phyloP scores from a whole-genome alignment of 2,329 filamentous ascomycete genomes.

The Trichophyton rubrum region DNA sequence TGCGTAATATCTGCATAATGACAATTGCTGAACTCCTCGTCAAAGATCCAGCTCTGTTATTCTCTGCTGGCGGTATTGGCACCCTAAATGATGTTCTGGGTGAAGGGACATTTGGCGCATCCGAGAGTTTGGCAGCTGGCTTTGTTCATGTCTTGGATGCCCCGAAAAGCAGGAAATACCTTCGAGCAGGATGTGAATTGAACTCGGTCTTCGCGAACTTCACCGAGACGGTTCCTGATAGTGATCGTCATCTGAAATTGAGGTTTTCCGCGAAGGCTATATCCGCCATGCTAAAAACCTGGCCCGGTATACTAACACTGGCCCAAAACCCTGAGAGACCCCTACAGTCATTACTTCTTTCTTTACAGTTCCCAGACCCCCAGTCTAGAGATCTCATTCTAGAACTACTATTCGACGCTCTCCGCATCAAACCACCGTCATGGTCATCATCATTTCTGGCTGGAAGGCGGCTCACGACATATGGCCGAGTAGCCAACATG shows the following conservation, averaged over 20 bases:
- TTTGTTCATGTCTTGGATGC: conserved; percentile 83
- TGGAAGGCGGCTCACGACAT: conserved; percentile 82
- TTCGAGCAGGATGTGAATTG: conserved; percentile 80
- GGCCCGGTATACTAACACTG: conserved; percentile 80
- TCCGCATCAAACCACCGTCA: conserved; percentile 83
- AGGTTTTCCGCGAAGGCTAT: conserved; percentile 91
- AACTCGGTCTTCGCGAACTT: conserved; percentile 85
- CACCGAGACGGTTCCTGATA: conserved; percentile 58
- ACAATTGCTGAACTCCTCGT: conserved; percentile 87
- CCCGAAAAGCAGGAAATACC: conserved; percentile 63
- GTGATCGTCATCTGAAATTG: conserved; percentile 50
- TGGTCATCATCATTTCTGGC: conserved; percentile 96
- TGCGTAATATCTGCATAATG: conserved; percentile 82
- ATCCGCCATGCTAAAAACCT: conserved; percentile 77
- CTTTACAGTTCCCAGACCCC: conserved; percentile 46
- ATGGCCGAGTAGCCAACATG: conserved; percentile 82
- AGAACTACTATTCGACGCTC: conserved; percentile 68
- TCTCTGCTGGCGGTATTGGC: conserved; percentile 71
- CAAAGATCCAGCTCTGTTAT: conserved; percentile 66
- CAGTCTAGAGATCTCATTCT: conserved; percentile 62
- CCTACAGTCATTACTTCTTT: conserved; percentile 64
- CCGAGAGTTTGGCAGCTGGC: conserved; percentile 75
- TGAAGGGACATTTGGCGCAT: conserved; percentile 83
- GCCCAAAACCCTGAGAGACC: conserved; percentile 81
- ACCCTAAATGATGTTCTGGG: conserved; percentile 83